Conservation (phyloP, 768 basidiomycete genomes). For the Saitozyma podzolica region DNA sequence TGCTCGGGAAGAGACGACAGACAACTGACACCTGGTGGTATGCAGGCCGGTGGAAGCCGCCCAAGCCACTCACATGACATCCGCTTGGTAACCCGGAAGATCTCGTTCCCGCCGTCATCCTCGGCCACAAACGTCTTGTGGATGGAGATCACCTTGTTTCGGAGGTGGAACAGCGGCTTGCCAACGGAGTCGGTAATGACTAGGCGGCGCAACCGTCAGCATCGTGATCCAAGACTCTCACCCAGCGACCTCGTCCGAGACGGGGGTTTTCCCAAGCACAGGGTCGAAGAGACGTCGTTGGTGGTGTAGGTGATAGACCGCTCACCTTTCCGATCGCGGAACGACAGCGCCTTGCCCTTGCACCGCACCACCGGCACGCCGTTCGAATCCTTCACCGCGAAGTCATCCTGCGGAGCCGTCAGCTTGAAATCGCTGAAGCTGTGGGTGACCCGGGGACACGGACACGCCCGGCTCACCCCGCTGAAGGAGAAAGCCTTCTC, state of each 20-base stretch:
- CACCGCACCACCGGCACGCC: constrained; percentile 38
- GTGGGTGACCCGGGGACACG: not conserved
- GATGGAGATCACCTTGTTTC: constrained; percentile 44
- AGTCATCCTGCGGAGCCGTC: constrained; percentile 38
- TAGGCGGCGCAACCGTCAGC: constrained; percentile 5
- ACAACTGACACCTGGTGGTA: not conserved
- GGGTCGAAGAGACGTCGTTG: too few species aligned
- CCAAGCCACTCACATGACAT: constrained; percentile 25
- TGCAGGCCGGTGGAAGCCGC: too few species aligned
- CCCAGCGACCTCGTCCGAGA: too few species aligned
- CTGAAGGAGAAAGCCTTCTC: constrained; percentile 48
- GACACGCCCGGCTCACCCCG: constrained; percentile 26
- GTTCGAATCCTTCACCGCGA: constrained; percentile 45
- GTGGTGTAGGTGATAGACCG: not conserved
- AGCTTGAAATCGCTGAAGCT: not conserved
- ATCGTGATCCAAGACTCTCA: not conserved
- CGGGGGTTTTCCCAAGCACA: too few species aligned
- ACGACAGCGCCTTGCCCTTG: constrained; percentile 39
- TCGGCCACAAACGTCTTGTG: constrained; percentile 38
- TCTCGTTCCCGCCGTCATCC: constrained; percentile 27
- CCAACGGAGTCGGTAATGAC: constrained; percentile 48
- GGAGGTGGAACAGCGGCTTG: constrained; percentile 40
- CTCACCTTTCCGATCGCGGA: constrained; percentile 50
- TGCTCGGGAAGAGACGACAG: not conserved
- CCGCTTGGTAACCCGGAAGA: constrained; percentile 38